Conservation (phyloP, 75 land plant genomes). For the Pinus taeda region DNA sequence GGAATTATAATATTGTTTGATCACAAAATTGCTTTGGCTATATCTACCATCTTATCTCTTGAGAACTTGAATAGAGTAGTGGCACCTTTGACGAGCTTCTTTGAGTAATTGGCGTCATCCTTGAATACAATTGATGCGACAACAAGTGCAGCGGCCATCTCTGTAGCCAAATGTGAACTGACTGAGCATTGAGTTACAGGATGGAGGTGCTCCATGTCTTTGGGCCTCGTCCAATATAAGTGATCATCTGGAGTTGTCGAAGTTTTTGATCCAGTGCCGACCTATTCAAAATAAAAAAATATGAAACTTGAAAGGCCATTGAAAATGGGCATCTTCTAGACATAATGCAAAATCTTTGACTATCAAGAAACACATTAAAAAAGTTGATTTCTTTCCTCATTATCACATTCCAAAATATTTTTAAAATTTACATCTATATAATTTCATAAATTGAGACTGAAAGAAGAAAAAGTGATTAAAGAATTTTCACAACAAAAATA, state of each 20-base stretch:
- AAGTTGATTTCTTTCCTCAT: too few species aligned
- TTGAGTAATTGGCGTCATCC: constrained; percentile 75
- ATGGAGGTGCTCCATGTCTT: constrained; percentile 74
- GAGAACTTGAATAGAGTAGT: constrained; percentile 56
- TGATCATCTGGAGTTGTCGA: constrained; percentile 60
- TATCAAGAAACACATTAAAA: too few species aligned
- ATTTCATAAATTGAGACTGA: too few species aligned
- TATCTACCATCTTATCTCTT: constrained; percentile 65
- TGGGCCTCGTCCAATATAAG: constrained; percentile 92
- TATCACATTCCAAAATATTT: too few species aligned
- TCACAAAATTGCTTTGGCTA: constrained; percentile 45
- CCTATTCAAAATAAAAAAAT: background rate
- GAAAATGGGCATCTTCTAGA: too few species aligned
- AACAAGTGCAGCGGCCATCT: constrained; percentile 98
- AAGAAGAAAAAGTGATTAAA: too few species aligned
- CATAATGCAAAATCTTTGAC: too few species aligned
- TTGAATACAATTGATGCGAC: constrained; percentile 97
- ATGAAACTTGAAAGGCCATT: too few species aligned
- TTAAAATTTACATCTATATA: too few species aligned
- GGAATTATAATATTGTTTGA: constrained; percentile 80
- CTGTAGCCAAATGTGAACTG: constrained; percentile 88
- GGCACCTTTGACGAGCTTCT: constrained; percentile 84
- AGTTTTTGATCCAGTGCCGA: background rate
- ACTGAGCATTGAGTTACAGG: constrained; percentile 32
- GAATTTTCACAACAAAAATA: too few species aligned